Evolutionary conservation across 306 rosid genomes (phyloP).

Genomic region (Medicago lupulina): DNA sequence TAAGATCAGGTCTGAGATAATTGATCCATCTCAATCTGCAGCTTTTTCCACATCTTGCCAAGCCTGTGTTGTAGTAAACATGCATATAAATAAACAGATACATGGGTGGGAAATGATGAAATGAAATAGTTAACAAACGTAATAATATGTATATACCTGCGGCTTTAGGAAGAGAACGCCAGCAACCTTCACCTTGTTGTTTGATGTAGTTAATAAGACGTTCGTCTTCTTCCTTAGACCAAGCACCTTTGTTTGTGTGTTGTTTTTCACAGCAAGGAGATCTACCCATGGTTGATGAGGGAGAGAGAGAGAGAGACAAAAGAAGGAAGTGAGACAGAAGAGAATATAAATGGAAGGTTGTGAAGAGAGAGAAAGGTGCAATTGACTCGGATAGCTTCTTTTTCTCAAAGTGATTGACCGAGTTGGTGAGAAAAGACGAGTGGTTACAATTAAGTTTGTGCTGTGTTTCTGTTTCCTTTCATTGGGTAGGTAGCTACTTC

Average conservation of each 20-base stretch:
- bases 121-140: not conserved
- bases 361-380: constrained; percentile 38
- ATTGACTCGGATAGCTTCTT: constrained; percentile 48
- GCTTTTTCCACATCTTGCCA: constrained; percentile 74
- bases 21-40: constrained; percentile 72
- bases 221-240: constrained; percentile 73
- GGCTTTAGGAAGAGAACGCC: constrained; percentile 66
- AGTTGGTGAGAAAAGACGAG: constrained; percentile 60
- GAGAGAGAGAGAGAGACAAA: constrained; percentile 4
- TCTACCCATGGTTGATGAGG: constrained; percentile 46
- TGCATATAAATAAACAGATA: not conserved
- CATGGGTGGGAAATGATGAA: not conserved
- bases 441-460: constrained; percentile 52
- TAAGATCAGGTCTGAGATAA: constrained; percentile 66
- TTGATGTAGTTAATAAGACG: constrained; percentile 59
- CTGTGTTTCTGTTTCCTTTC: not conserved
- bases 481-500: constrained; percentile 34
- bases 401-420: constrained; percentile 52
- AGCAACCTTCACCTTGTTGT: constrained; percentile 57
- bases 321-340: not conserved
- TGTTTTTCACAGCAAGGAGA: constrained; percentile 66
- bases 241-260: constrained; percentile 63
- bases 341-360: constrained; percentile 51
- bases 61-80: constrained; percentile 40
- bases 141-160: constrained; percentile 48